Percentiles rank a stretch among this genome's conserved stretches.
Conservation (phyloP, 768 basidiomycete genomes). For the Termitomyces sp. region DNA sequence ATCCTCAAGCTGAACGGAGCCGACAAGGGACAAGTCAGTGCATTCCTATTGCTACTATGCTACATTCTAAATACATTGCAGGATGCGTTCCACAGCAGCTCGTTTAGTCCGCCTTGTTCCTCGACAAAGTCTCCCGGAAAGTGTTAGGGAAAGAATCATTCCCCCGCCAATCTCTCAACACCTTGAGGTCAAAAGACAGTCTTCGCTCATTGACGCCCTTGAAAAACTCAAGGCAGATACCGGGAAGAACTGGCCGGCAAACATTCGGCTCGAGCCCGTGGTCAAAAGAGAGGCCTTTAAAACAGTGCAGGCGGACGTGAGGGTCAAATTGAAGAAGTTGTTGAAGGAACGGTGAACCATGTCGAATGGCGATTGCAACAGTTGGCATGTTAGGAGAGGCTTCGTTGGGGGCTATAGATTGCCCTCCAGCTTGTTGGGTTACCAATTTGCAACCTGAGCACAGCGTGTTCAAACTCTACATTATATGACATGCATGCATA, state of each 20-base stretch:
- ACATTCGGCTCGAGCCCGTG: slow-evolving; percentile 40
- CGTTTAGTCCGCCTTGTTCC: slow-evolving; percentile 33
- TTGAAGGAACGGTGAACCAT: slow-evolving; percentile 33
- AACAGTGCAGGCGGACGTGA: slow-evolving; percentile 30
- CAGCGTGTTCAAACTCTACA: not conserved
- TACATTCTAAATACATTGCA: not conserved
- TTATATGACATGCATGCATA: not conserved
- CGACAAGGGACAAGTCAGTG: not conserved
- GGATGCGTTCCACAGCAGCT: slow-evolving; percentile 31
- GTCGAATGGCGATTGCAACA: not conserved
- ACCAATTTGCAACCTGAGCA: not conserved
- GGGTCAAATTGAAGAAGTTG: slow-evolving; percentile 33
- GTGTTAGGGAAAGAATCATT: slow-evolving; percentile 22
- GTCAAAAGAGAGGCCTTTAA: slow-evolving; percentile 35
- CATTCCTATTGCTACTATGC: not conserved
- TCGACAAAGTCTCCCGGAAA: slow-evolving; percentile 24
- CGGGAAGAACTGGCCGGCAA: slow-evolving; percentile 35
- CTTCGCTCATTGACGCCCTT: slow-evolving; percentile 31
- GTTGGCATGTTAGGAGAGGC: not conserved
- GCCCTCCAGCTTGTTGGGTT: not conserved
- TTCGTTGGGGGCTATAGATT: not conserved
- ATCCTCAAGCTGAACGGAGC: not conserved
- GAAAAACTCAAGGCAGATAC: slow-evolving; percentile 27
- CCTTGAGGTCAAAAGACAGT: slow-evolving; percentile 24
- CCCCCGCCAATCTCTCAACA: slow-evolving; percentile 28